These are phyloP conservation scores for Phyllosticta citriasiana DNA, from an alignment of 2,329 filamentous ascomycete species.

Conservation along the genomic window DNA sequence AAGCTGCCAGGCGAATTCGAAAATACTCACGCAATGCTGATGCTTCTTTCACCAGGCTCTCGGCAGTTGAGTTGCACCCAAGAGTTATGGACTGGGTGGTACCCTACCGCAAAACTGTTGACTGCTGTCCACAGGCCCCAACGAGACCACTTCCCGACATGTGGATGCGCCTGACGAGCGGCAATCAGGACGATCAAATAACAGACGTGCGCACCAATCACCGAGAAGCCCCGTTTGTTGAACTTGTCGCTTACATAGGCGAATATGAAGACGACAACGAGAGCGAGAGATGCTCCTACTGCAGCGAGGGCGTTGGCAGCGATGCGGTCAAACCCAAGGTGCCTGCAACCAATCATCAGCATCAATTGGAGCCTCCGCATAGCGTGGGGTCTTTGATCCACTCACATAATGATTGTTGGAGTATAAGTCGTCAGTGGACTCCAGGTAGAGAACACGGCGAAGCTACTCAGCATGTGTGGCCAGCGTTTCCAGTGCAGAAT, in stretches of 20 bases:
- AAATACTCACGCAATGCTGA: constrained; percentile 33
- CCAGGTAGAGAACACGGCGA: constrained; percentile 44
- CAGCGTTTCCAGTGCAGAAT: constrained; percentile 37
- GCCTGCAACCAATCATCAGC: background rate
- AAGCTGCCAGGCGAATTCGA: constrained; percentile 18
- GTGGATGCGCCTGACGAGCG: constrained; percentile 31
- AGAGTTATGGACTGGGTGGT: constrained; percentile 44
- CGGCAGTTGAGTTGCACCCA: constrained; percentile 45
- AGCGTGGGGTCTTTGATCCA: background rate
- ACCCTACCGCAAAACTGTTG: constrained; percentile 43
- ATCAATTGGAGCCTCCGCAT: background rate
- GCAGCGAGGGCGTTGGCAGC: constrained; percentile 39
- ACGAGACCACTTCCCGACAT: constrained; percentile 38
- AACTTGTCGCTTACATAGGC: constrained; percentile 40
- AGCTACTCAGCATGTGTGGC: constrained; percentile 38
- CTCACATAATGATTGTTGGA: constrained; percentile 29
- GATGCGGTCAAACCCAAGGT: constrained; percentile 37
- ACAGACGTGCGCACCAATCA: constrained; percentile 35
- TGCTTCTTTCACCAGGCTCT: constrained; percentile 37
- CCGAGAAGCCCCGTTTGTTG: constrained; percentile 33
- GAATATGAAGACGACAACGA: constrained; percentile 40
- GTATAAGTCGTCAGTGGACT: constrained; percentile 44
- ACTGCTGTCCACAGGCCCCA: constrained; percentile 44
- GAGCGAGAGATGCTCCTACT: constrained; percentile 32
- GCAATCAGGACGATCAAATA: constrained; percentile 39